A percentile compares a stretch with the other conserved stretches of the same genome.
Conservation (phyloP, 164 flowering plant species). For the Dillenia suffruticosa region DNA sequence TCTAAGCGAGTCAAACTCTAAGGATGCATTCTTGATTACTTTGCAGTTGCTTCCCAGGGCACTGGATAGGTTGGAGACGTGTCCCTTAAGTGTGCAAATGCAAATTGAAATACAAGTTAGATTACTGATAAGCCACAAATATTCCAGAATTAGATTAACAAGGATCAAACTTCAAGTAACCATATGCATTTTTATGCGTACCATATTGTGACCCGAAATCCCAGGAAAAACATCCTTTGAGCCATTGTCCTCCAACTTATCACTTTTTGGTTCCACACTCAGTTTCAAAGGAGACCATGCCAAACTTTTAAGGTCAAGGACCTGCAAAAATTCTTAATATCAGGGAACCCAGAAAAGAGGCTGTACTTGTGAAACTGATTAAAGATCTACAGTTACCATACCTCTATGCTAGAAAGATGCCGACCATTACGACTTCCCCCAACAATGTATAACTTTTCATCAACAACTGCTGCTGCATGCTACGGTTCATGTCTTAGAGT, state of each 20-base stretch:
- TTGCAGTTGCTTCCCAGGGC: too few relatives aligned
- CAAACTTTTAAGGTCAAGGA: conserved; percentile 63
- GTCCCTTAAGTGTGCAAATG: too few relatives aligned
- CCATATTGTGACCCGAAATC: conserved; percentile 75
- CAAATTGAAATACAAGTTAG: too few relatives aligned
- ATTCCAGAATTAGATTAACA: not conserved
- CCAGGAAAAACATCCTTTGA: conserved; percentile 50
- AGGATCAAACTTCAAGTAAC: not conserved
- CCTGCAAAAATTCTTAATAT: conserved; percentile 35
- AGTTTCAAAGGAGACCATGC: conserved; percentile 62
- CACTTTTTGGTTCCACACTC: conserved; percentile 25
- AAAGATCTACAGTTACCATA: conserved; percentile 12
- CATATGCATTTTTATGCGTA: conserved; percentile 14
- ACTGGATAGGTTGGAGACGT: too few relatives aligned
- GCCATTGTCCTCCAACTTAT: conserved; percentile 19
- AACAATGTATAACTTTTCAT: conserved; percentile 60
- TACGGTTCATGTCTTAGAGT: conserved; percentile 15
- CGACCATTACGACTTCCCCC: conserved; percentile 98
- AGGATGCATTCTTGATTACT: too few relatives aligned
- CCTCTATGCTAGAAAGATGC: conserved; percentile 80
- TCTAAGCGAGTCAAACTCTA: too few relatives aligned
- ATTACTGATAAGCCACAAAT: too few relatives aligned
- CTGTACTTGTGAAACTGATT: not conserved
- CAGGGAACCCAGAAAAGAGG: not conserved
- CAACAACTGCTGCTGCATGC: conserved; percentile 82